These are phyloP conservation scores for Austroboletus novae-zelandiae DNA, from an alignment of 1,284 basidiomycete genomes.

Conservation along the genomic window DNA sequence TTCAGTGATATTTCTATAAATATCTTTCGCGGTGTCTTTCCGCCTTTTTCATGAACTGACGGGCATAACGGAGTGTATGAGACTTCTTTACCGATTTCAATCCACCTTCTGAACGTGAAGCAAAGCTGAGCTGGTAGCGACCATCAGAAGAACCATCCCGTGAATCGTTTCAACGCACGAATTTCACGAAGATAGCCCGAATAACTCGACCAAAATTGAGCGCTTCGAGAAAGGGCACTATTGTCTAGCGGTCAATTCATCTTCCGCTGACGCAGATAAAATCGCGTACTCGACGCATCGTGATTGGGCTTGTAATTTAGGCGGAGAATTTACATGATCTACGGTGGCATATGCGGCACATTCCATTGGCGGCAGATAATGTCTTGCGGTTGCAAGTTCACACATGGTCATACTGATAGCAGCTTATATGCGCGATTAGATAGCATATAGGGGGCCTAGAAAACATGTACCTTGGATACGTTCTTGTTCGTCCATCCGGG, in stretches of 20 bases:
- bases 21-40: conserved; percentile 62
- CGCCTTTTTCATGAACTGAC: conserved; percentile 7
- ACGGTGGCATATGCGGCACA: conserved; percentile 44
- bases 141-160: conserved; percentile 15
- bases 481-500: conserved; percentile 58
- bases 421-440: conserved; percentile 40
- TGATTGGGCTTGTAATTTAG: conserved; percentile 31
- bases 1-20: conserved; percentile 62
- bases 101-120: conserved; percentile 66
- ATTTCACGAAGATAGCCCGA: conserved; percentile 77
- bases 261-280: conserved; percentile 1
- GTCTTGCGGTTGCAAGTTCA: conserved; percentile 67
- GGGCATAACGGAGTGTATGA: conserved; percentile 11
- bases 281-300: conserved; percentile 56
- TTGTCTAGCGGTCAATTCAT: background rate
- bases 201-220: conserved; percentile 81
- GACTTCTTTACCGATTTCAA: conserved; percentile 56
- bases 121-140: conserved; percentile 60
- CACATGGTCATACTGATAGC: conserved; percentile 76
- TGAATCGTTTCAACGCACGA: conserved; percentile 44
- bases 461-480: conserved; percentile 47
- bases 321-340: conserved; percentile 7
- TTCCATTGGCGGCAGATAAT: conserved; percentile 65
- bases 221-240: conserved; percentile 70
- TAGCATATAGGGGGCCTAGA: background rate